phyloP scores from a whole-genome alignment of 306 rosid genomes.

The Cicer cuneatum region DNA sequence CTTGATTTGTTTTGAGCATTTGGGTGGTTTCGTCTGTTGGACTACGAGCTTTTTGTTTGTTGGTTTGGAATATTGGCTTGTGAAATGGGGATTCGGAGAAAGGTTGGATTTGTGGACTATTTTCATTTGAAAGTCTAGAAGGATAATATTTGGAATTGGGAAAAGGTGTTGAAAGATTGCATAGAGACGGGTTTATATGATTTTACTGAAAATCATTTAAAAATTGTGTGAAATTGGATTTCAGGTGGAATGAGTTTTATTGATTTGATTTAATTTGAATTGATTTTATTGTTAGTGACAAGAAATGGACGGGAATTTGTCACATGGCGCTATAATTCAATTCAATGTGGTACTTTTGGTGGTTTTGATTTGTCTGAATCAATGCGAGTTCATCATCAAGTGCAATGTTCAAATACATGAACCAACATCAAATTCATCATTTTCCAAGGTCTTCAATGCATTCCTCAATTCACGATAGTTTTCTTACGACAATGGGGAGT shows the following conservation, averaged over 20 bases:
- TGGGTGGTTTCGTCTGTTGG: constrained; percentile 23
- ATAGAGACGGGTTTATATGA: no score
- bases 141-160: no score
- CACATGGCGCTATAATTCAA: constrained; percentile 68
- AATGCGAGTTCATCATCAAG: constrained; percentile 59
- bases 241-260: constrained; percentile 34
- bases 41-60: constrained; percentile 1
- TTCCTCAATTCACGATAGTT: constrained; percentile 62
- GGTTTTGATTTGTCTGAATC: constrained; percentile 74
- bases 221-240: constrained; percentile 36
- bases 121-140: constrained; percentile 26
- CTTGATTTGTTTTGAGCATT: constrained; percentile 31
- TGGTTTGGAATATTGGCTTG: constrained; percentile 36
- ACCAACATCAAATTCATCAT: constrained; percentile 56
- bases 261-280: constrained; percentile 35
- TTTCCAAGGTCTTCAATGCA: constrained; percentile 59
- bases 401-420: constrained; percentile 53
- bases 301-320: constrained; percentile 76
- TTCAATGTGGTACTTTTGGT: constrained; percentile 65
- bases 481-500: constrained; percentile 63
- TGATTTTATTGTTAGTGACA: constrained; percentile 46
- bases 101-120: constrained; percentile 5
- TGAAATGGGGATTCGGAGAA: constrained; percentile 27
- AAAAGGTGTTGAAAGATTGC: no score
- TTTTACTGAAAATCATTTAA: no score